These are phyloP conservation scores for Botrytis sinoallii DNA, from an alignment of 2,329 filamentous ascomycete species.

Conservation along the genomic window DNA sequence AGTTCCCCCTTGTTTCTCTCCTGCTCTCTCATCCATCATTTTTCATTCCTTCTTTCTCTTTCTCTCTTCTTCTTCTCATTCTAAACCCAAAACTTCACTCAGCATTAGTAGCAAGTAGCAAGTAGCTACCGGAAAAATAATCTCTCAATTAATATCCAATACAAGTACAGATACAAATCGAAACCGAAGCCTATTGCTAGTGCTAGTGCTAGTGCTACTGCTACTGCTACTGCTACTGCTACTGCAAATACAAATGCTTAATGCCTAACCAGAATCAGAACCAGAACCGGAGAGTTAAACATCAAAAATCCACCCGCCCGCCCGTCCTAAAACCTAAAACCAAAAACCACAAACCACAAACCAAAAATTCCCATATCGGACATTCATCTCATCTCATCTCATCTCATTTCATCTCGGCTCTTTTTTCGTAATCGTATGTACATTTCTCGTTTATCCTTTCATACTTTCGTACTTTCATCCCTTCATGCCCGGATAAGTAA, in stretches of 20 bases:
- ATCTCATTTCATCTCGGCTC: too few species aligned
- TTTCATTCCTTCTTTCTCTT: too few species aligned
- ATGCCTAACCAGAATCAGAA: not conserved
- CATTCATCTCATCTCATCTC: too few species aligned
- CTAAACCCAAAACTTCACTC: not conserved
- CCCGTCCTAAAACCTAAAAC: not conserved
- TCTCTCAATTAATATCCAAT: not conserved
- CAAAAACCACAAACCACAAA: too few species aligned
- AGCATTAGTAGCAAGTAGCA: not conserved
- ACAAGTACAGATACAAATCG: not conserved
- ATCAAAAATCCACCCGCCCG: not conserved
- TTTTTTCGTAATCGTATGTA: not conserved
- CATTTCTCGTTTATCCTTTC: not conserved
- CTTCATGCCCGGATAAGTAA: not conserved
- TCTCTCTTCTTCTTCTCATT: not conserved
- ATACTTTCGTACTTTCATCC: too few species aligned
- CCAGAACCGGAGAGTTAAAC: not conserved
- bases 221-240: not conserved
- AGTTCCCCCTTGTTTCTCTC: not conserved
- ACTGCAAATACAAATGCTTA: not conserved
- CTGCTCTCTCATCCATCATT: not conserved
- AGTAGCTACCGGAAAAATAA: not conserved
- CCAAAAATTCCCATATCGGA: too few species aligned
- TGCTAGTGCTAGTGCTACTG: not conserved
- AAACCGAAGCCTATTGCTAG: not conserved